Conservation (phyloP, 1,139 yeast genomes). For the Candida buenavistaensis region DNA sequence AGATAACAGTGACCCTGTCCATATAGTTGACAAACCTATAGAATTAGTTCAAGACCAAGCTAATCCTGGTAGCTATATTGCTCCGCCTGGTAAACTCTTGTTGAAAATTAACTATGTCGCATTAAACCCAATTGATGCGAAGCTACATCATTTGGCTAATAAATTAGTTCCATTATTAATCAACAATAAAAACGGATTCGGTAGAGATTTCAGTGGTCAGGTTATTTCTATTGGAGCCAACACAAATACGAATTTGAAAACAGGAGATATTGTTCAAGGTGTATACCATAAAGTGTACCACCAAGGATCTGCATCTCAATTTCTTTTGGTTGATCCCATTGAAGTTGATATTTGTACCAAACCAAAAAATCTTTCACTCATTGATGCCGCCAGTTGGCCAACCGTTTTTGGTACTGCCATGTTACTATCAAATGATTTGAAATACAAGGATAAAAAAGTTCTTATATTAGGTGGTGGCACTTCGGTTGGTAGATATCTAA, state of each 20-base stretch:
- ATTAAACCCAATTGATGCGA: conserved; percentile 67
- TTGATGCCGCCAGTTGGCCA: conserved; percentile 62
- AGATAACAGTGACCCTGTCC: conserved; percentile 14
- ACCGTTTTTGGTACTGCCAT: conserved; percentile 60
- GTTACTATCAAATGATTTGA: conserved; percentile 31
- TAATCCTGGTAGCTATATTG: conserved; percentile 34
- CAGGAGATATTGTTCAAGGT: conserved; percentile 71
- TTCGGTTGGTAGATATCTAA: conserved; percentile 60
- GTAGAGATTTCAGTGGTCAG: conserved; percentile 70
- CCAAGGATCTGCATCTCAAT: conserved; percentile 52
- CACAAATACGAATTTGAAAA: conserved; percentile 29
- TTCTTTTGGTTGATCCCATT: conserved; percentile 39
- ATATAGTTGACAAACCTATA: conserved; percentile 15
- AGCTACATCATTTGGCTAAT: conserved; percentile 41
- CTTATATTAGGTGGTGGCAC: conserved; percentile 75
- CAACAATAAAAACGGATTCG: conserved; percentile 42
- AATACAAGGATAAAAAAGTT: conserved; percentile 27
- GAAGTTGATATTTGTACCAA: conserved; percentile 39
- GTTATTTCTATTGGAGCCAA: conserved; percentile 56
- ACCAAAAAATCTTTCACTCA: conserved; percentile 49
- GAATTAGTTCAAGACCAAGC: conserved; percentile 17
- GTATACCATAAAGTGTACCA: conserved; percentile 43
- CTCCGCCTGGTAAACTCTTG: conserved; percentile 47
- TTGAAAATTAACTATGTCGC: conserved; percentile 61
- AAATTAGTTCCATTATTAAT: conserved; percentile 7